Base-by-base conservation (phyloP, 805 yeast genomes). In the Kluyveromyces starmeri region DNA sequence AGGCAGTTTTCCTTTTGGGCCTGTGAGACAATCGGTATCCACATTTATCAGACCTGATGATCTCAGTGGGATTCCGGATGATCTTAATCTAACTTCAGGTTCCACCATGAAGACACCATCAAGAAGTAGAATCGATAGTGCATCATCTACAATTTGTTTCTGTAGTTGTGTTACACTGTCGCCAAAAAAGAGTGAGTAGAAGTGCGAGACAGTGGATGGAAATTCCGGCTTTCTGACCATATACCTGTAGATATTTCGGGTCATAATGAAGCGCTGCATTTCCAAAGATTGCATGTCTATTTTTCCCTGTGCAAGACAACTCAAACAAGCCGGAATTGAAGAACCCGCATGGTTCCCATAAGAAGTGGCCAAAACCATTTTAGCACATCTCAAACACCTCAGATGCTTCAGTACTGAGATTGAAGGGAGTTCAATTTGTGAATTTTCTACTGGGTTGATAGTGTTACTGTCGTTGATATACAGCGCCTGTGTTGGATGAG, bases 171-270 rank as follows among this genome's bases (percentile, higher is more conserved):
- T 32, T 5, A 37, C 41, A 9, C 27, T 16, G 10, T 26, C 27
- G 7, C 37, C 42, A 6, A 26, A 27, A 14, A 39, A 24, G 8
- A 28, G 19, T 10, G 19, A 27, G 26, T 39, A 32, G 20, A 54
- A 41, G 11, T 29, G 30, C 24, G 37, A 25, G 19, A 47, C 17
- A 26, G 45, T 34, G 23, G 39, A 12, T 19, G 45, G 66, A 32
- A 50, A 41, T 19, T 23, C 35, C 16, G 41, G 45, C 12, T 31
- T 37, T 18, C 47, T 47, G 1, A 41, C 40, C 12, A 61, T 30
- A 9, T 50, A 42, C 28, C 55, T 45, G 45, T 49, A 61, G 13
- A 62, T 41, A 34, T 55, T 60, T 39, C 73, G 56, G 3, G 55
- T 27, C 34, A 60, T 50, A 58, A 64, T 51, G 20, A 67, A 39